Base-by-base conservation (phyloP, 768 basidiomycete species). In the Agaricus sinodeliciosus region DNA sequence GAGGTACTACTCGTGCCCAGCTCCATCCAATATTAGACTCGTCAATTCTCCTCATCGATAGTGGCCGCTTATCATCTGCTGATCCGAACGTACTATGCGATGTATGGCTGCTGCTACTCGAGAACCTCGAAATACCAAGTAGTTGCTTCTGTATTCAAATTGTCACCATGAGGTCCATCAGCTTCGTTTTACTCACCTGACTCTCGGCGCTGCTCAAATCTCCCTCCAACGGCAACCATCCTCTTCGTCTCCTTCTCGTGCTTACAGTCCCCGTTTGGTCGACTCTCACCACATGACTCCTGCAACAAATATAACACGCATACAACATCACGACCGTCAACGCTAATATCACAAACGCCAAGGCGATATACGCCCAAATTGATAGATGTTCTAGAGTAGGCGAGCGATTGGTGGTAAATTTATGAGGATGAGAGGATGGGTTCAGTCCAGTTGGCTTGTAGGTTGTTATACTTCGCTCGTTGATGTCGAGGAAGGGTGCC, bases 351-450 rank as follows among this genome's bases (percentile, higher is more conserved):
- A 49, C 39, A 26, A 49, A 26, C 18, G 22, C 48, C 13, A 49
- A 25, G 13, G 48, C 48, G 41, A 49, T 11, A 31, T 49, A 49
- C 40, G 48, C 28, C 48, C 48, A 49, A 11, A 49, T 12, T n/a
- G 48, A 49, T 27, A 49, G 40, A 49, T 49, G 48, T 3, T 18
- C 27, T 13, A 49, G 22, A n/a, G 48, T 31, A 47, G 35, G 31
- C 45, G 31, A 31, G 45, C 9, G 31, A 8, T 16, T 28, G 28
- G 31, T 47, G 45, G 15, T 28, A 27, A 4, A 3, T 28, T 13
- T 25, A 7, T 26, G 5, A 4, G 13, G 26, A 15, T 6, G 43
- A 27, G 18, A 2, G 25, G 15, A 12, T 9, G 15, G 15, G 26
- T 28, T 9, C 1, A 8, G 3, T 28, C 1, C 12, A 6, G 12